Evolutionary conservation across 2,329 filamentous ascomycete genomes (phyloP), one percentile per base, ranked within the genome.

Genomic region (Paecilomyces sp.): DNA sequence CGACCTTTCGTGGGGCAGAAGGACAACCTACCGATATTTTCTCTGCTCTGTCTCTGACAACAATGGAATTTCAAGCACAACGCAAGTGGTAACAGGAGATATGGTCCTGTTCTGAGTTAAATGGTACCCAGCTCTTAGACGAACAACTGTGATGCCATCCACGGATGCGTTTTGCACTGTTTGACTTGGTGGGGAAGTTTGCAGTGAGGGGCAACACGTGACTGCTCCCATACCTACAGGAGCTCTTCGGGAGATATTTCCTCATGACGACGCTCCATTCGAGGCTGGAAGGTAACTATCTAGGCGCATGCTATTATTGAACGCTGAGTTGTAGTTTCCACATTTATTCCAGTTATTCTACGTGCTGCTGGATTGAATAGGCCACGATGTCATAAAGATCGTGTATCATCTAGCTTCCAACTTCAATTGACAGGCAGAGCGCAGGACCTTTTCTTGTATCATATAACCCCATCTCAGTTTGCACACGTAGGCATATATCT

Each of bases 381-480:
- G 6, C 6, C 25, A 6, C 25, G 1, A 28, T 28, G 6, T 28
- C 25, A 28, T 28, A 28, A 4, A 6, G 3, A 28, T 28, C 25
- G 25, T 22, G 22, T 41, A 36, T 53, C 28, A 31, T n/a, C 34
- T 60, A 65, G 22, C 63, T 61, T 25, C 70, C 70, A 53, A 72
- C 66, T 58, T 72, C 70, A 57, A 73, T 66, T 41, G 65, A 62
- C 15, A 72, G 55, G 63, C 68, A 72, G 41, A 77, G 62, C 34
- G 67, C 73, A 31, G 68, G 72, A 11, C 72, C 70, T 30, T 70
- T 71, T 52, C 63, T 65, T 11, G 76, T 80, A 60, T 80, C 75
- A 62, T 75, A 77, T 56, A 81, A 65, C 0, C 79, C 79, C 67
- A 77, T 76, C 13, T 74, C 71, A 51, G 71, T 80, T 61, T 79